Percentiles rank a stretch among this genome's conserved stretches.
Evolutionary conservation across 2,329 filamentous ascomycete genomes (phyloP).

Genomic region (Hypoxylon sp.): DNA sequence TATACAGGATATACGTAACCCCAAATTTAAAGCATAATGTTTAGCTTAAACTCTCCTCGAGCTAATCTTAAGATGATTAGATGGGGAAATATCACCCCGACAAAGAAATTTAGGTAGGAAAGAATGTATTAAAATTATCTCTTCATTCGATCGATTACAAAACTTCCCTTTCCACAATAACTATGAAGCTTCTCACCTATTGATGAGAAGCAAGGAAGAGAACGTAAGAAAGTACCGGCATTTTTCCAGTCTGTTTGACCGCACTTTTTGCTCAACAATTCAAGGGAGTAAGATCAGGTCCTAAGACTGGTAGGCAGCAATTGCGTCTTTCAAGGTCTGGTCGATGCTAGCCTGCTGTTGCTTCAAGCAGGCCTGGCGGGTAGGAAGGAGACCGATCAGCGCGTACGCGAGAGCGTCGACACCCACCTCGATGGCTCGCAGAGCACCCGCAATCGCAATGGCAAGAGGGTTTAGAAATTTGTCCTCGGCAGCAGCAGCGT

Average conservation of each 20-base stretch:
- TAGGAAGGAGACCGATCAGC: constrained; percentile 28
- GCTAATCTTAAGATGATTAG: background rate
- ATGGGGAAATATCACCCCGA: background rate
- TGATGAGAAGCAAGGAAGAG: background rate
- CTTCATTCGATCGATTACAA: constrained; percentile 1
- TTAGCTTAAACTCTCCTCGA: background rate
- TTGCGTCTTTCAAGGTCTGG: constrained; percentile 29
- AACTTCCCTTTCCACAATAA: background rate
- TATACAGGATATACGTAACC: too few species aligned
- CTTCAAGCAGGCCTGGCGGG: constrained; percentile 24
- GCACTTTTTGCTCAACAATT: background rate
- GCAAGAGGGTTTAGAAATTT: constrained; percentile 27
- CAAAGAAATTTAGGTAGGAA: background rate
- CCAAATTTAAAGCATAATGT: background rate
- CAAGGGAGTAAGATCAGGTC: background rate
- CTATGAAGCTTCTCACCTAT: background rate
- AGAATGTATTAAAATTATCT: constrained; percentile 2
- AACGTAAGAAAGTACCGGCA: background rate
- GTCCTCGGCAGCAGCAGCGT: background rate
- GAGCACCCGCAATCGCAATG: constrained; percentile 22
- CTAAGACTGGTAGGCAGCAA: constrained; percentile 26
- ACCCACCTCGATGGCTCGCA: constrained; percentile 24
- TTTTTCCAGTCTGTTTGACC: background rate
- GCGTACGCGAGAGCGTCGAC: constrained; percentile 31
- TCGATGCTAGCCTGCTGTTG: constrained; percentile 32